Conservation (phyloP, 1,284 basidiomycete genomes). For the Tilletiopsis washingtonensis region DNA sequence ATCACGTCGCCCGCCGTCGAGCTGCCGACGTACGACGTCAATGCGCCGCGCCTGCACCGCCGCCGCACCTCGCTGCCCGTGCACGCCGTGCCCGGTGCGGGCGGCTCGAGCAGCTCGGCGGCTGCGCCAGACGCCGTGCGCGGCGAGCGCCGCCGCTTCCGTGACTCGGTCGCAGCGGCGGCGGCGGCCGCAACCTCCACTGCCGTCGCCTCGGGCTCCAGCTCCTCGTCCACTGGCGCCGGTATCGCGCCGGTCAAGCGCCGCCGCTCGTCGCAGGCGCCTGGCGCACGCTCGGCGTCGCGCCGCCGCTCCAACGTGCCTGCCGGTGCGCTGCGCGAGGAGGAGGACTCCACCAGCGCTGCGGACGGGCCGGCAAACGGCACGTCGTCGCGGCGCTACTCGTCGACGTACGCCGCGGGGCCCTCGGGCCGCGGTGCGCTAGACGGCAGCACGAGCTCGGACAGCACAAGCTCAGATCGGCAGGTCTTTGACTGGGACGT, state of each 20-base stretch:
- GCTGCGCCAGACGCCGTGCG: too few species aligned
- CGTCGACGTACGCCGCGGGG: conserved; percentile 27
- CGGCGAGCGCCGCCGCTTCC: too few species aligned
- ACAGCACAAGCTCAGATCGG: conserved; percentile 18
- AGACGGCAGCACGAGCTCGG: conserved; percentile 16
- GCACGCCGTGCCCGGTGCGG: too few species aligned
- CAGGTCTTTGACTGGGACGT: conserved; percentile 32
- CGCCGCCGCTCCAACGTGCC: too few species aligned
- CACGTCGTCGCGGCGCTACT: conserved; percentile 1
- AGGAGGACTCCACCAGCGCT: background rate
- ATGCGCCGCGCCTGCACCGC: conserved; percentile 16
- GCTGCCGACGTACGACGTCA: conserved; percentile 14
- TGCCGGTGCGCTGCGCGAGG: too few species aligned
- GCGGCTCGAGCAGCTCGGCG: too few species aligned
- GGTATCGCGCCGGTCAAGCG: background rate
- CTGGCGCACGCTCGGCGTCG: too few species aligned
- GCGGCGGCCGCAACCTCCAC: too few species aligned
- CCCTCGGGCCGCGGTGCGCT: conserved; percentile 15
- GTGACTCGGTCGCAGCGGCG: too few species aligned
- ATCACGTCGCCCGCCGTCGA: conserved; percentile 11
- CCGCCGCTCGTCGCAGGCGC: too few species aligned
- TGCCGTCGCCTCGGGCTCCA: too few species aligned
- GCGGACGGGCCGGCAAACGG: background rate
- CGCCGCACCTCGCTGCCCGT: conserved; percentile 15
- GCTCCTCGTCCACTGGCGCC: too few species aligned